Base-by-base conservation (phyloP, 2,329 filamentous ascomycete genomes). In the Scedosporium boydii region DNA sequence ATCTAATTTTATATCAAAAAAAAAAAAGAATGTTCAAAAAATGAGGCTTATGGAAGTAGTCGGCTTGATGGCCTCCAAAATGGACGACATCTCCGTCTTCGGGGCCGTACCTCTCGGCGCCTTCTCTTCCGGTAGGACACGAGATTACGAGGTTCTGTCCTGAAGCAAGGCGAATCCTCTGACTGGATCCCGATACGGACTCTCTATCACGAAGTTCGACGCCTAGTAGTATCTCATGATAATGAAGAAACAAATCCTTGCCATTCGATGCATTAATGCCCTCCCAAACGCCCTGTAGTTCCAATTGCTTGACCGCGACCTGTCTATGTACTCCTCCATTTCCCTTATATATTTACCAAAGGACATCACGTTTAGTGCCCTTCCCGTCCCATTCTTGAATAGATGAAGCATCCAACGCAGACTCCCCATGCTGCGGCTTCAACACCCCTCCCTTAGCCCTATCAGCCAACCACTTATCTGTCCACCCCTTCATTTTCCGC, bases 401-500 rank as follows among this genome's bases (percentile, higher is more conserved):
- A n/a, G 68, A 68, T 16, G 42, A 64, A 34, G 69, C 66, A 16
- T 67, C 63, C 2, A 44, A 48, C 10, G 14, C 6, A 4, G 71
- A 70, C 3, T 71, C 72, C 21, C 77, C 73, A 14, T 82, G 14
- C 12, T 23, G 66, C 0, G 81, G 75, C 56, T 69, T 72, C 2
- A 85, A 73, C 51, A 3, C 83, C 63, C 0, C 86, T 6, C 82
- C 82, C 66, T 77, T 79, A 64, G 81, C 76, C 70, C 85, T 73
- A 72, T 88, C 85, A 0, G 76, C 72, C 65, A 84, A 69, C 86
- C 86, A 88, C 57, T 82, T 76, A 67, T 88, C 86, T 18, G 81
- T 79, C 86, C 86, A 89, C 3, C 70, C 77, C 74, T 84, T 87
- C 85, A 88, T 88, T 64, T 82, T 77, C 66, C 77, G 78, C 59